Base-by-base conservation (phyloP, 495 filamentous ascomycete genomes). In the Xylaria bambusicola region DNA sequence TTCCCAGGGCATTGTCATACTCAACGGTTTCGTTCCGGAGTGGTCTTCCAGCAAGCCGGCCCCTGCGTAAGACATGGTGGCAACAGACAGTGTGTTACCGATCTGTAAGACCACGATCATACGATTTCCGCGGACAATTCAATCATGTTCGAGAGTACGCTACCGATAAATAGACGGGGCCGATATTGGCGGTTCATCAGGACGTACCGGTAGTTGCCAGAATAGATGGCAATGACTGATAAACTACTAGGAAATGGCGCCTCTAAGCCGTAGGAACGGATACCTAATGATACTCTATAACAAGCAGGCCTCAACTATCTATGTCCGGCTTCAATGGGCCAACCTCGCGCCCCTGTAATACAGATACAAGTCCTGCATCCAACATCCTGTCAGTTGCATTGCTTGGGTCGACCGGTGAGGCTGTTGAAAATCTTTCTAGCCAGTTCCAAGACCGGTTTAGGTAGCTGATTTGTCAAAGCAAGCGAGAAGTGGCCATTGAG, bases 81-180 rank as follows among this genome's bases (percentile, higher is more conserved):
- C n/a, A 23, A 54, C 26, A 17, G 17, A 24, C 24, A 54, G 8
- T 33, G 17, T 54, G 52, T 38, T 23, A 31, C 36, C 52, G 36
- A 53, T 23, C n/a, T 26, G 26, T 42, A 44, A 44, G 35, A 20
- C 38, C 52, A 54, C 26, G 38, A 54, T 54, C 52, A 17, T 54
- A 54, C 38, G 52, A 54, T 54, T 42, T 42, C n/a, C 21, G 42
- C 26, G 36, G 36, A 17, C 10, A 44, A n/a, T 31, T 20, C 26
- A 33, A 31, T 54, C 36, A 15, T 26, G 17, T 18, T 31, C 38
- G 24, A 38, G 36, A 38, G 13, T 38, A 38, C 3, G 36, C 36
- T 3, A 38, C 36, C 15, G 6, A 15, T 9, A 15, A 38, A 6
- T 38, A 13, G 36, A 13, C 36, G 36, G 3, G 3, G 36, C 52